Base-by-base conservation (phyloP, 176 grass and related monocot species). In the Lolium multiflorum region DNA sequence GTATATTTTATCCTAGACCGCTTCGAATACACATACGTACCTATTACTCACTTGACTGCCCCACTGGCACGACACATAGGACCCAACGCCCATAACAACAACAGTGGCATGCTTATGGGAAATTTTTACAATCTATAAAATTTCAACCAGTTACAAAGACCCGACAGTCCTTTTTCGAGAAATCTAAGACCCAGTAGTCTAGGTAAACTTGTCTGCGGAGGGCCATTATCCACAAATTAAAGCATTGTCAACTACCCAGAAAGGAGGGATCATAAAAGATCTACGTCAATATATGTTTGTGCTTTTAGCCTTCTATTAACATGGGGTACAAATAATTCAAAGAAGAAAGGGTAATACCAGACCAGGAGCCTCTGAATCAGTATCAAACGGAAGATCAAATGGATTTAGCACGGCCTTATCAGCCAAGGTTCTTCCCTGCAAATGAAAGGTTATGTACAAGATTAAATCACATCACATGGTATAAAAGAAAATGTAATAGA, bases 311-410 rank as follows among this genome's bases (percentile, higher is more conserved):
- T 76, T 76, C 50, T 37, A 56, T 51, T 57, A 78, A 48, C 60
- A 85, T 4, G 20, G 15, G 11, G 15, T 7, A 75, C 17, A 82
- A 54, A 18, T 56, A 82, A 60, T 47, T 21, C 8, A 82, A 74
- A 46, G 56, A 79, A 87, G 59, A 58, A 70, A 78, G 35, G 4
- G 6, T 17, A 67, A 86, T 95, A 95, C 96, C 91, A 82, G 66
- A 91, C 78, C 47, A 71, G 77, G 81, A 84, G 83, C 71, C 78
- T 83, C 83, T 11, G n/a, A 70, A 60, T 91, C 83, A 58, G 77
- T 67, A 37, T 85, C 88, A 92, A 85, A 90, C 59, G 93, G 88
- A 81, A 92, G 64, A 82, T 92, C 90, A 83, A 98, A 98, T 79
- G 93, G 91, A 89, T 98, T 98, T 81, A 80, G 82, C 76, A 89